phyloP scores from a whole-genome alignment of 106 monocot genomes.

The Apostasia shenzhenica region DNA sequence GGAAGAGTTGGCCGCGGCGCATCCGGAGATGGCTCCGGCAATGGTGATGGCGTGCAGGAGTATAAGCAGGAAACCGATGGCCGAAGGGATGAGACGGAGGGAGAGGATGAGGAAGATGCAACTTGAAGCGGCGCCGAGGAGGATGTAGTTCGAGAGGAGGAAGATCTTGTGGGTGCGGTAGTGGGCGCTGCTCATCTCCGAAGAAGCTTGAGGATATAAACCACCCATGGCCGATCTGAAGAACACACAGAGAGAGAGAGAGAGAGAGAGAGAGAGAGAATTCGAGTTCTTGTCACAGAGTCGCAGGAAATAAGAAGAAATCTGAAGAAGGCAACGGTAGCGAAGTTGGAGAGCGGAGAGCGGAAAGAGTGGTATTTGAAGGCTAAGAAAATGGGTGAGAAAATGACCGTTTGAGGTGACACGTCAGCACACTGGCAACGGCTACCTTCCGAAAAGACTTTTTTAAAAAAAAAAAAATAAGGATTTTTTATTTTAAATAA shows the following conservation, averaged over 20 bases:
- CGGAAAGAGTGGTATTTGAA: neutral
- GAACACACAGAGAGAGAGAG: neutral
- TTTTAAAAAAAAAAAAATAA: neutral
- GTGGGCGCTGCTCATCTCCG: neutral
- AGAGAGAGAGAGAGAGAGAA: neutral
- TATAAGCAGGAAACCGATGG: constrained; percentile 69
- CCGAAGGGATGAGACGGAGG: constrained; percentile 80
- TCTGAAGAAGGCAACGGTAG: neutral
- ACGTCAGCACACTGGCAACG: neutral
- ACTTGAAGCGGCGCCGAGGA: constrained; percentile 73
- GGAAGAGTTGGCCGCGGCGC: constrained; percentile 24
- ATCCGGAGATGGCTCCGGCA: constrained; percentile 45
- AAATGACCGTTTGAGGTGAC: neutral
- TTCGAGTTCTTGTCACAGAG: neutral
- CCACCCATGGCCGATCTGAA: neutral
- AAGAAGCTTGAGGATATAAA: neutral
- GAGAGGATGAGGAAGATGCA: constrained; percentile 91
- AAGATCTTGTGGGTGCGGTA: constrained; percentile 55
- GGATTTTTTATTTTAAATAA: neutral
- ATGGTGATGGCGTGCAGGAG: constrained; percentile 81
- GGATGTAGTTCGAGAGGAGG: constrained; percentile 81
- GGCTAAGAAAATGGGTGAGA: neutral
- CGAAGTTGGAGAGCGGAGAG: neutral
- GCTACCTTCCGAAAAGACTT: neutral
- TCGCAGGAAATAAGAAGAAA: neutral